These are phyloP conservation scores for Crithidia fasciculata DNA, from an alignment of 208 protist genomes.

Conservation along the genomic window DNA sequence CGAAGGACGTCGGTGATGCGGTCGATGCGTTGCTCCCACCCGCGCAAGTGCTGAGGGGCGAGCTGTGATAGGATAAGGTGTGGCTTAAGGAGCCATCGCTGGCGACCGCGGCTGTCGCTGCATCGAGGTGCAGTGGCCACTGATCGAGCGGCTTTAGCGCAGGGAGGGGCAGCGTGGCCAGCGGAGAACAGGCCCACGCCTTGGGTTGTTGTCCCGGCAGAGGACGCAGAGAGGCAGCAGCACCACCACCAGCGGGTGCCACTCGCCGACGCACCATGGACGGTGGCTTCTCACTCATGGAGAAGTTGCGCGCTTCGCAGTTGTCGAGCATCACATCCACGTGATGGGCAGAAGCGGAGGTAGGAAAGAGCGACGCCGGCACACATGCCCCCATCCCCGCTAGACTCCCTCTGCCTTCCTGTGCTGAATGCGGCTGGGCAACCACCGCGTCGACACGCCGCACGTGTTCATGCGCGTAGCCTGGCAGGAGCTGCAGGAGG, in stretches of 20 bases:
- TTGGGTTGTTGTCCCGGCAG: background rate
- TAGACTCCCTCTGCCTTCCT: too few species aligned
- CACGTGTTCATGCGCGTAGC: background rate
- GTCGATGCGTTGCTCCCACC: background rate
- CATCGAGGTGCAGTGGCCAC: background rate
- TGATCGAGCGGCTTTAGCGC: background rate
- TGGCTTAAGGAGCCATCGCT: background rate
- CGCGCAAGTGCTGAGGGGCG: background rate
- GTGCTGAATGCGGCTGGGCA: too few species aligned
- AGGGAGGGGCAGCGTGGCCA: background rate
- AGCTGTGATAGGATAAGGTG: background rate
- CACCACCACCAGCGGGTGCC: background rate
- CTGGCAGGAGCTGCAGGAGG: background rate
- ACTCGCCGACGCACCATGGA: background rate
- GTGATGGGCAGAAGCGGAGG: background rate
- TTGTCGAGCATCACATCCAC: background rate
- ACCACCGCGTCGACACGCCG: background rate
- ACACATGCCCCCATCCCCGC: too few species aligned
- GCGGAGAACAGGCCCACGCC: background rate
- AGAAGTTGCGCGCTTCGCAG: background rate
- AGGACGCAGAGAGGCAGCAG: background rate
- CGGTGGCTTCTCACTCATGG: background rate
- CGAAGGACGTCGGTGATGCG: too few species aligned
- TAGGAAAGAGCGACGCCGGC: background rate
- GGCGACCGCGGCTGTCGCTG: background rate